phyloP scores from a whole-genome alignment of 306 rosid genomes.

The Prunus armeniaca region DNA sequence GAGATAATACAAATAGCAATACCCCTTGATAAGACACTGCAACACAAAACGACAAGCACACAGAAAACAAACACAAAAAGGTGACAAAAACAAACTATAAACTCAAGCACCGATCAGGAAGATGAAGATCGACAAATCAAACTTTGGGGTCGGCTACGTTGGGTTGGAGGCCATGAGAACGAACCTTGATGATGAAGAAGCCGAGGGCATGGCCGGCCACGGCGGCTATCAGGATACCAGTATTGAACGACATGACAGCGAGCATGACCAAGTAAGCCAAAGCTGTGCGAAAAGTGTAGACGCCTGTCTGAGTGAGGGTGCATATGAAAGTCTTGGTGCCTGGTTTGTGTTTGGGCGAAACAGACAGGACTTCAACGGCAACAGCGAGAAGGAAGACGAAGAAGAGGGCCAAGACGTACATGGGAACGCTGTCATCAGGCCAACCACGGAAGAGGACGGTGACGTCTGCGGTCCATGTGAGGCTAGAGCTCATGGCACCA shows the following conservation, averaged over 20 bases:
- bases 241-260: constrained; percentile 71
- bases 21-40: no score
- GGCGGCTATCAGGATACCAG: constrained; percentile 60
- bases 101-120: neutral
- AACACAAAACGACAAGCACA: neutral
- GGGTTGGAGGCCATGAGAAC: constrained; percentile 12
- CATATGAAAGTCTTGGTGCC: constrained; percentile 27
- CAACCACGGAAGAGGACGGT: constrained; percentile 57
- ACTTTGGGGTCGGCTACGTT: constrained; percentile 7
- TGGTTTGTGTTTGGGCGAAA: constrained; percentile 32
- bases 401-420: constrained; percentile 60
- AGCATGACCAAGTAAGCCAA: constrained; percentile 64
- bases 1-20: neutral
- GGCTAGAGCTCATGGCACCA: constrained; percentile 22
- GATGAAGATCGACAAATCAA: neutral
- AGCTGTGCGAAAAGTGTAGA: constrained; percentile 46
- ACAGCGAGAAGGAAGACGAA: constrained; percentile 56
- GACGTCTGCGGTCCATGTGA: constrained; percentile 61
- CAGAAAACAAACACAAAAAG: neutral
- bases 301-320: constrained; percentile 31
- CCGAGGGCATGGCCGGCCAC: constrained; percentile 49
- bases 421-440: constrained; percentile 54
- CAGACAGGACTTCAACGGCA: constrained; percentile 54
- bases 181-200: constrained; percentile 29
- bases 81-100: neutral